A percentile compares a stretch with the other conserved stretches of the same genome.
These are phyloP conservation scores for Neocucurbitaria cava DNA, from an alignment of 2,329 filamentous ascomycete species.

Conservation along the genomic window DNA sequence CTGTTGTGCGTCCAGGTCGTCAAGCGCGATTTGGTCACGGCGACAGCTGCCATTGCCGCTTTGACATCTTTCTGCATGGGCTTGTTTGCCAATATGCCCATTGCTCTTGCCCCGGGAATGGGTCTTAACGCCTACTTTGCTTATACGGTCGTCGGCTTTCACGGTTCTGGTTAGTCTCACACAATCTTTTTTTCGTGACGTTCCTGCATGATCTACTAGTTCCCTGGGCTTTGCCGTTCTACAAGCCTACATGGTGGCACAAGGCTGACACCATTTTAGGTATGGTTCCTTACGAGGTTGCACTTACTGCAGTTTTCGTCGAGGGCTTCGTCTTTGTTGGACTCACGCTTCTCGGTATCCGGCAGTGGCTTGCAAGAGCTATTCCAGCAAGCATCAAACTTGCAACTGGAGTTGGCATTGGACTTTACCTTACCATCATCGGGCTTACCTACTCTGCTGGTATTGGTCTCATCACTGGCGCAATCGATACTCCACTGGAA, in stretches of 20 bases:
- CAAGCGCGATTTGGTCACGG: conserved; percentile 82
- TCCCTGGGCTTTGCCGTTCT: neutral
- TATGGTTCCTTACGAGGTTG: conserved; percentile 74
- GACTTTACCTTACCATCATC: conserved; percentile 79
- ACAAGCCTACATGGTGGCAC: conserved; percentile 3
- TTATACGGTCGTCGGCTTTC: conserved; percentile 79
- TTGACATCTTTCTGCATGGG: conserved; percentile 85
- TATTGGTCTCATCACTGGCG: conserved; percentile 78
- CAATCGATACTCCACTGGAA: conserved; percentile 71
- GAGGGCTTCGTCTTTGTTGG: conserved; percentile 86
- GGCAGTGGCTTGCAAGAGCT: conserved; percentile 73
- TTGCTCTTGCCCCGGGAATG: conserved; percentile 77
- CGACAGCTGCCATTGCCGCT: conserved; percentile 82
- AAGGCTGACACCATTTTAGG: conserved; percentile 32
- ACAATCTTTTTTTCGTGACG: neutral
- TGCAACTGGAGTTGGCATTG: conserved; percentile 84
- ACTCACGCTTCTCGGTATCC: conserved; percentile 74
- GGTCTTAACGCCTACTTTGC: conserved; percentile 88
- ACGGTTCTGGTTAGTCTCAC: conserved; percentile 66
- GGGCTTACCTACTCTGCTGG: conserved; percentile 81
- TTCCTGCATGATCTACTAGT: neutral
- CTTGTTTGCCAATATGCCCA: conserved; percentile 79
- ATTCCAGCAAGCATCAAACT: conserved; percentile 87
- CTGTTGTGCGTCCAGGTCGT: conserved; percentile 67
- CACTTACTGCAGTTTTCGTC: conserved; percentile 85